phyloP scores from a whole-genome alignment of 163 green algal species.

The Chlorella variabilis region DNA sequence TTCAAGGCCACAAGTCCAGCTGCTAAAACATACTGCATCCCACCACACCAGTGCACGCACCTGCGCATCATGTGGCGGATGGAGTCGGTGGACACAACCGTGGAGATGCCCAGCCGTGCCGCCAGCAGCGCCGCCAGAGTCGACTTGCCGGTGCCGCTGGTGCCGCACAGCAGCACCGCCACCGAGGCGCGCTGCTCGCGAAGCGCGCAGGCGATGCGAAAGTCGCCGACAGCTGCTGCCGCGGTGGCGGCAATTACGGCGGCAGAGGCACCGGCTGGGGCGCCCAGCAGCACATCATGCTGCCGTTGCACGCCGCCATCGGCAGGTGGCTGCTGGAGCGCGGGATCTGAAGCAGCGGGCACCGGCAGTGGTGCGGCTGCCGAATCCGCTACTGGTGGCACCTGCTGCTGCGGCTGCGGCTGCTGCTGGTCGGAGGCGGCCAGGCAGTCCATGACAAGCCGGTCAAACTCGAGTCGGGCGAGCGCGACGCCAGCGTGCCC shows the following conservation, averaged over 20 bases:
- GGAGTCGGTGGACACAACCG: conserved; percentile 91
- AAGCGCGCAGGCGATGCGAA: conserved; percentile 52
- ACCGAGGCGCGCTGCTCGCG: conserved; percentile 72
- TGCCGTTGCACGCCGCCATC: neutral
- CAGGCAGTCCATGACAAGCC: conserved; percentile 43
- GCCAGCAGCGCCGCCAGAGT: conserved; percentile 94
- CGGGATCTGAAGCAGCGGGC: too few species aligned
- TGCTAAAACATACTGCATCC: too few species aligned
- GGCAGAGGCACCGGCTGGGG: neutral
- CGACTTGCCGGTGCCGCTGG: conserved; percentile 94
- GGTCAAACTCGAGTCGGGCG: conserved; percentile 46
- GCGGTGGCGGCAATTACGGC: neutral
- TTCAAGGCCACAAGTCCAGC: conserved; percentile 25
- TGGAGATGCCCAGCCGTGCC: conserved; percentile 86
- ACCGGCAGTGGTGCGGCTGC: neutral
- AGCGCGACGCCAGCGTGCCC: conserved; percentile 36
- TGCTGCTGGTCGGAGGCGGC: conserved; percentile 1
- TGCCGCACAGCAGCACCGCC: conserved; percentile 90
- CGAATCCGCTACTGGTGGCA: neutral
- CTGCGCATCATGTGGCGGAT: conserved; percentile 73
- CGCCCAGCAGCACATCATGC: neutral
- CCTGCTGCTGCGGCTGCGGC: neutral
- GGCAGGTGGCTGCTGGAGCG: too few species aligned
- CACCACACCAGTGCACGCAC: too few species aligned
- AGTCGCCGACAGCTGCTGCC: neutral